Base-by-base conservation (phyloP, 441 rosid genomes). In the Pelargonium myrrhifolium region DNA sequence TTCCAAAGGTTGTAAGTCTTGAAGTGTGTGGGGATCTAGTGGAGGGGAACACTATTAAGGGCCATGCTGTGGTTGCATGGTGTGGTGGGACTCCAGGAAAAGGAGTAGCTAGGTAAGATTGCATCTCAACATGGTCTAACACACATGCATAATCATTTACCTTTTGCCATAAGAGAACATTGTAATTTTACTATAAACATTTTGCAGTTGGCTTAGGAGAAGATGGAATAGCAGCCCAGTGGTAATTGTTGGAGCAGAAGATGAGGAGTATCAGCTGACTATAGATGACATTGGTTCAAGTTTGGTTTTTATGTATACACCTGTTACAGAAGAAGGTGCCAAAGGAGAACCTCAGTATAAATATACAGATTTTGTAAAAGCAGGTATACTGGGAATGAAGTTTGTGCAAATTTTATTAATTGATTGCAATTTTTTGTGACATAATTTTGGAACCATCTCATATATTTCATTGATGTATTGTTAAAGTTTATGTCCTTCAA, bases 261-360 rank as follows among this genome's bases (percentile, higher is more conserved):
- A 87, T 66, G 94, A 87, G 73, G 98, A 87, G 77, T 94, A 94
- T 75, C 81, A 24, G 69, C 78, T 94, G 76, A 83, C 87, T 26
- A 55, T 92, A 56, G 96, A 89, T 80, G 99, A 94, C 77, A 81
- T 89, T 22, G 97, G 81, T 72, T 90, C 98, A 66, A 92, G 99
- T 85, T 82, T 94, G 90, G 99, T 94, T 51, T 94, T 87, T 77
- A 94, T 94, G 98, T 92, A 87, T 74, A 92, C 99, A 35, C 99
- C 99, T 39, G 96, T 94, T 68, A 89, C 98, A 3, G 93, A 90
- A 80, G 97, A 76, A 85, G 96, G 98, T 71, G 89, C 88, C 72
- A 95, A 87, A 83, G 99, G 99, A 79, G 99, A 95, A 77, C 97
- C 99, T 65, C 98, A 87, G 58, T 90, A 89, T 72, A 92, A 95